A percentile compares a stretch with the other conserved stretches of the same genome.
Evolutionary conservation across 352 stramenopile genomes (phyloP).

Genomic region (Thalassiosira exigua): DNA sequence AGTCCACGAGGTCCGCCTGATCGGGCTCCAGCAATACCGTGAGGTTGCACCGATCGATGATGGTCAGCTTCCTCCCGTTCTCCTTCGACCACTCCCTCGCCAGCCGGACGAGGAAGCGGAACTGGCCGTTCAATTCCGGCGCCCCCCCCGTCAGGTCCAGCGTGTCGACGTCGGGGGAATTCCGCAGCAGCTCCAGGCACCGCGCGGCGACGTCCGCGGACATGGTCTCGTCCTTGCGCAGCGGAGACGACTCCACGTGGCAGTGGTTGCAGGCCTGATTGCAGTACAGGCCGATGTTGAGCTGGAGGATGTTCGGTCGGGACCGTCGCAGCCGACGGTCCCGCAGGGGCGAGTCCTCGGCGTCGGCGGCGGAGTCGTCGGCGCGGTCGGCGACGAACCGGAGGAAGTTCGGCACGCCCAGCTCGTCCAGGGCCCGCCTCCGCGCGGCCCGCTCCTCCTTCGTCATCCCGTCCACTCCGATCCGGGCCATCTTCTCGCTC

Average conservation of each 20-base stretch:
- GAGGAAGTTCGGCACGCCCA: conserved; percentile 84
- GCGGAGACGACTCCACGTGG: conserved; percentile 88
- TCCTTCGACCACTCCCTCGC: conserved; percentile 72
- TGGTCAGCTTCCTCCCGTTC: conserved; percentile 65
- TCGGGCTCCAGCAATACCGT: conserved; percentile 88
- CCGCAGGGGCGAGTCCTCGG: conserved; percentile 15
- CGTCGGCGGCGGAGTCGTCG: conserved; percentile 9
- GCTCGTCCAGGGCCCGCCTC: conserved; percentile 80
- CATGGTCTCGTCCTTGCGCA: conserved; percentile 86
- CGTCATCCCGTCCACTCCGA: conserved; percentile 76
- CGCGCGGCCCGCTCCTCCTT: conserved; percentile 85
- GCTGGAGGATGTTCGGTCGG: conserved; percentile 84
- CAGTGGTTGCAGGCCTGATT: conserved; percentile 90
- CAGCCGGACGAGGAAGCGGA: conserved; percentile 86
- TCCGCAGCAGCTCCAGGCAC: conserved; percentile 83
- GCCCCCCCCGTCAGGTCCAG: conserved; percentile 89
- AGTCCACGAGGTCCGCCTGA: conserved; percentile 87
- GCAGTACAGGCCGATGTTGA: conserved; percentile 91
- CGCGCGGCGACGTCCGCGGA: conserved; percentile 81
- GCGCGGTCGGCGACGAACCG: conserved; percentile 72
- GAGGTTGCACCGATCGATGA: conserved; percentile 89
- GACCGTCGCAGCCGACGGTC: conserved; percentile 50
- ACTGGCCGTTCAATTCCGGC: conserved; percentile 87
- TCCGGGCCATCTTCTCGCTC: conserved; percentile 61
- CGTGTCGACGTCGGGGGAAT: conserved; percentile 83